phyloP scores from a whole-genome alignment of 306 rosid genomes.

The Pyrus bretschneideri region DNA sequence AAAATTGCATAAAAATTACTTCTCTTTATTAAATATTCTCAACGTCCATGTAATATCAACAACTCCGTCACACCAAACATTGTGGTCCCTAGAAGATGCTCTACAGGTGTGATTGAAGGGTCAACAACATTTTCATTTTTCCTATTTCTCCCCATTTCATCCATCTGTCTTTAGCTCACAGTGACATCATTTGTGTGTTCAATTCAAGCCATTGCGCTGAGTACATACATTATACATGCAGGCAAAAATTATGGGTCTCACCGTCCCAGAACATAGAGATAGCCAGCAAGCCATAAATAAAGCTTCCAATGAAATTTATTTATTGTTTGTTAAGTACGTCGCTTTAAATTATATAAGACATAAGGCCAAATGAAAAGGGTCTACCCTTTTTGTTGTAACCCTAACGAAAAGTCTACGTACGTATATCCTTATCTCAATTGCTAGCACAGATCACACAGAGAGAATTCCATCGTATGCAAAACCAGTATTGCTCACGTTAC shows the following conservation, averaged over 20 bases:
- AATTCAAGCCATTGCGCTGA: background rate
- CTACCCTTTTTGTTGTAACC: background rate
- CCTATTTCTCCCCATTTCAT: background rate
- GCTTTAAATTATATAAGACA: background rate
- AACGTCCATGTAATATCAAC: no score
- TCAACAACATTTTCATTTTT: background rate
- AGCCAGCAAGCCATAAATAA: background rate
- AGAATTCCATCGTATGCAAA: background rate
- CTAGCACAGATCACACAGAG: background rate
- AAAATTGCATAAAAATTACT: no score
- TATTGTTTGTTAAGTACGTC: background rate
- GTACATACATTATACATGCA: background rate
- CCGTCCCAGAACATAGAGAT: background rate
- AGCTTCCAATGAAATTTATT: background rate
- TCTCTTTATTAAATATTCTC: no score
- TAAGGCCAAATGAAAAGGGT: background rate
- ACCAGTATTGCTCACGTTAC: background rate
- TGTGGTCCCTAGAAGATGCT: background rate
- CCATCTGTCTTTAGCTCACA: background rate
- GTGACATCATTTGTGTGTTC: background rate
- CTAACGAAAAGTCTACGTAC: background rate
- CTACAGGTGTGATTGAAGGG: background rate
- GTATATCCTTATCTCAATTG: background rate
- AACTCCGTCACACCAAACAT: background rate
- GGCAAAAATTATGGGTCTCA: background rate